Evolutionary conservation across 495 filamentous ascomycete genomes (phyloP), one percentile per base, ranked within the genome.

Genomic region (Aspergillus biplanus): DNA sequence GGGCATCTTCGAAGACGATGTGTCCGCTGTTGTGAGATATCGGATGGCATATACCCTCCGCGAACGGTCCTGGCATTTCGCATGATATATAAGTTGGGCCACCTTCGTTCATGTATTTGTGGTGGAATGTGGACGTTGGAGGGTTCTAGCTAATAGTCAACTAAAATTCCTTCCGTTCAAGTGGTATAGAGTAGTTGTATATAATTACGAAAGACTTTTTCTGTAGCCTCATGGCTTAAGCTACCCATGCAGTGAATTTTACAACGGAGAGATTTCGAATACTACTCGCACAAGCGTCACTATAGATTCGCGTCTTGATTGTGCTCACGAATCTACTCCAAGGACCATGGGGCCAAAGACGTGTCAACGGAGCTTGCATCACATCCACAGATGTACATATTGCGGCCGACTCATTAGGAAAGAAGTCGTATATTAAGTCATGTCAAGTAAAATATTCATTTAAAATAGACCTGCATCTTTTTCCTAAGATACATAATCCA

Each of bases 401-500:
- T 27, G 21, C 21, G 21, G 21, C 2, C 21, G 21, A 27, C 21
- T 27, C 21, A 27, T 27, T 27, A 56, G 31, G 33, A 56, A 64
- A 15, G 34, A 35, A 64, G 52, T 27, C 8, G 55, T 35, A 44
- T 56, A 50, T 59, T 67, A 71, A 74, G 72, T 78, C 75, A 78
- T 78, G 73, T 76, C 75, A 80, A 76, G 70, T 65, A 68, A 68
- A 68, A 62, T 52, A 65, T 72, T 72, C 70, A 69, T 72, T 72
- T 64, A 69, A 65, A 68, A 73, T 74, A 75, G 73, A 78, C 72
- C 72, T 77, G 78, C 78, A 80, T 77, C 76, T 67, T 71, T 68
- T 70, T 59, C 64, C 63, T 69, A 78, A 78, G 78, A 78, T 78
- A 79, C 78, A 78, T 67, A 74, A 74, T 72, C 71, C 71, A 74